A percentile compares a stretch with the other conserved stretches of the same genome.
phyloP scores from a whole-genome alignment of 1,284 basidiomycete genomes.

The Sanghuangporus sanghuang region DNA sequence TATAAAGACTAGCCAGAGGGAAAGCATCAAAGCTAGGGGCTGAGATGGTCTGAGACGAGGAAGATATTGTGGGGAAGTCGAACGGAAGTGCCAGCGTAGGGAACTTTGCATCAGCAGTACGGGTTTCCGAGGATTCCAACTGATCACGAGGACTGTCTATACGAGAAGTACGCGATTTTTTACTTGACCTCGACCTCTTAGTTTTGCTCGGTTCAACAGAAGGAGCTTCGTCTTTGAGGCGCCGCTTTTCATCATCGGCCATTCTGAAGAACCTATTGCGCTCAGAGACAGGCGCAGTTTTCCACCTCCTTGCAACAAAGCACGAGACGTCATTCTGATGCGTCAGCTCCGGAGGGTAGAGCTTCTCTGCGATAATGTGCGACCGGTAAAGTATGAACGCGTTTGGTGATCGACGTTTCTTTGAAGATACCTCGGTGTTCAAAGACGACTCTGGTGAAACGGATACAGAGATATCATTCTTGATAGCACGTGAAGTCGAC shows the following conservation, averaged over 20 bases:
- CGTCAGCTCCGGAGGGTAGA: background rate
- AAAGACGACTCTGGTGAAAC: background rate
- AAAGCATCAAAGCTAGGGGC: background rate
- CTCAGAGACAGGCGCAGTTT: background rate
- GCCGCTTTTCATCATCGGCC: background rate
- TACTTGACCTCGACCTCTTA: conserved; percentile 27
- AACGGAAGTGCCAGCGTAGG: background rate
- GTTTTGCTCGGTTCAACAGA: background rate
- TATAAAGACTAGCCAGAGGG: background rate
- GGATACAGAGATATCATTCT: background rate
- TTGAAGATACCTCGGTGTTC: background rate
- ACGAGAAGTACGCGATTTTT: conserved; percentile 15
- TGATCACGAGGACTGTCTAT: conserved; percentile 30
- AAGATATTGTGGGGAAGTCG: background rate
- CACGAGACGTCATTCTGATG: conserved; percentile 8
- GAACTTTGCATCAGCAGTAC: background rate
- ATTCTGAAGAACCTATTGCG: background rate
- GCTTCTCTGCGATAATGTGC: background rate
- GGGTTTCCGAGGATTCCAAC: background rate
- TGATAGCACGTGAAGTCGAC: background rate
- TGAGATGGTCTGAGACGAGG: background rate
- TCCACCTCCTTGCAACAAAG: background rate
- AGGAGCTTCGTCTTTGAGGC: background rate
- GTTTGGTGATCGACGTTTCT: background rate
- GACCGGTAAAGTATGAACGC: conserved; percentile 12